A percentile compares a stretch with the other conserved stretches of the same genome.
phyloP scores from a whole-genome alignment of 352 stramenopile genomes.

The Peronosclerospora sorghi region DNA sequence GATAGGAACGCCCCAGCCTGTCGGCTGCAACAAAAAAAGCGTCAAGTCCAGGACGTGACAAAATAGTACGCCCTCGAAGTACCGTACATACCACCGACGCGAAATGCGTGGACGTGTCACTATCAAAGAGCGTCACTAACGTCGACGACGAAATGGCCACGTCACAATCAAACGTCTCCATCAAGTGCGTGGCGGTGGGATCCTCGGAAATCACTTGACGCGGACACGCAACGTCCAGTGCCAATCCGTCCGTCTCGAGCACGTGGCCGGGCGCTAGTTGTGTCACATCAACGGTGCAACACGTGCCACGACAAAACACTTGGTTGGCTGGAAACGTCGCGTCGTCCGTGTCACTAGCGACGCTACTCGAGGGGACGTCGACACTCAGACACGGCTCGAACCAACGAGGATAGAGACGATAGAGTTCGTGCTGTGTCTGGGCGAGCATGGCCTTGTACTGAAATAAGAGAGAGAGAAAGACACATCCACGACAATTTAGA shows the following conservation, averaged over 20 bases:
- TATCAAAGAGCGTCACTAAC: slow-evolving; percentile 60
- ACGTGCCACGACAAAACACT: slow-evolving; percentile 22
- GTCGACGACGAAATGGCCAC: slow-evolving; percentile 59
- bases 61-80: background rate
- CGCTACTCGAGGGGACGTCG: slow-evolving; percentile 7
- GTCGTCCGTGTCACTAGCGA: background rate
- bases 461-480: background rate
- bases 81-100: slow-evolving; percentile 15
- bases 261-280: slow-evolving; percentile 6
- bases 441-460: slow-evolving; percentile 34
- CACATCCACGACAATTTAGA: too few species aligned
- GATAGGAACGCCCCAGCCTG: slow-evolving; percentile 40
- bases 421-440: slow-evolving; percentile 45
- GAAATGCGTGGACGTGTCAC: slow-evolving; percentile 21
- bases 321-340: slow-evolving; percentile 27
- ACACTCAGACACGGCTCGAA: slow-evolving; percentile 39
- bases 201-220: slow-evolving; percentile 48
- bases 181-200: slow-evolving; percentile 36
- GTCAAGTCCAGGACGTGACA: background rate
- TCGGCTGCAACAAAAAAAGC: slow-evolving; percentile 19
- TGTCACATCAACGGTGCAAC: slow-evolving; percentile 9
- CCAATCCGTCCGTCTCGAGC: slow-evolving; percentile 5
- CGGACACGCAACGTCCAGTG: slow-evolving; percentile 9
- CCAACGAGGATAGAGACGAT: slow-evolving; percentile 50
- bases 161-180: slow-evolving; percentile 62